phyloP scores from a whole-genome alignment of 805 yeast genomes.

The Yamadazyma nakazawae region DNA sequence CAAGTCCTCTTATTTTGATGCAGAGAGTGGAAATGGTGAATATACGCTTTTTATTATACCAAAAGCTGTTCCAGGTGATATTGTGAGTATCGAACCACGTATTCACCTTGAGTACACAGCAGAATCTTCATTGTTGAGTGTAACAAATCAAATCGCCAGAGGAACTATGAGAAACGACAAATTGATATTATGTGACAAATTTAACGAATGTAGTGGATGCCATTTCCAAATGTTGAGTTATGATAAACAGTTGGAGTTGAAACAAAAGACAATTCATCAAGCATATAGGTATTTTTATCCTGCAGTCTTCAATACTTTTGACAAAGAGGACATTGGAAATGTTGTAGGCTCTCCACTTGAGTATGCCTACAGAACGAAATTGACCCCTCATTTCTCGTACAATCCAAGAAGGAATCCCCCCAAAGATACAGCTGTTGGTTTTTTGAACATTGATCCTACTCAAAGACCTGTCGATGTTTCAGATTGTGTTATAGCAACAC shows the following conservation, averaged over 20 bases:
- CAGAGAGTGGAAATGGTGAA: neutral
- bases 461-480: slow-evolving; percentile 29
- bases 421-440: slow-evolving; percentile 25
- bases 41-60: slow-evolving; percentile 33
- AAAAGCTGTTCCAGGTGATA: slow-evolving; percentile 38
- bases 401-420: slow-evolving; percentile 11
- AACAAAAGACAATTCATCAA: slow-evolving; percentile 25
- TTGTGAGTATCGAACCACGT: slow-evolving; percentile 24
- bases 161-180: slow-evolving; percentile 20
- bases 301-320: slow-evolving; percentile 10
- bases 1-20: slow-evolving; percentile 15
- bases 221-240: slow-evolving; percentile 41
- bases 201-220: slow-evolving; percentile 40
- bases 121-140: slow-evolving; percentile 26
- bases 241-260: slow-evolving; percentile 35
- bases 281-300: slow-evolving; percentile 39
- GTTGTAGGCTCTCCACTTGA: slow-evolving; percentile 36
- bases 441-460: slow-evolving; percentile 23
- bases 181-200: slow-evolving; percentile 32
- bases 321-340: slow-evolving; percentile 18
- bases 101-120: slow-evolving; percentile 30
- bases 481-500: slow-evolving; percentile 36
- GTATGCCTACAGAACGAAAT: slow-evolving; percentile 37
- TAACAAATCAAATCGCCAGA: slow-evolving; percentile 13
- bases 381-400: slow-evolving; percentile 36